Conservation (phyloP, 768 basidiomycete species). For the Suillus occidentalis region DNA sequence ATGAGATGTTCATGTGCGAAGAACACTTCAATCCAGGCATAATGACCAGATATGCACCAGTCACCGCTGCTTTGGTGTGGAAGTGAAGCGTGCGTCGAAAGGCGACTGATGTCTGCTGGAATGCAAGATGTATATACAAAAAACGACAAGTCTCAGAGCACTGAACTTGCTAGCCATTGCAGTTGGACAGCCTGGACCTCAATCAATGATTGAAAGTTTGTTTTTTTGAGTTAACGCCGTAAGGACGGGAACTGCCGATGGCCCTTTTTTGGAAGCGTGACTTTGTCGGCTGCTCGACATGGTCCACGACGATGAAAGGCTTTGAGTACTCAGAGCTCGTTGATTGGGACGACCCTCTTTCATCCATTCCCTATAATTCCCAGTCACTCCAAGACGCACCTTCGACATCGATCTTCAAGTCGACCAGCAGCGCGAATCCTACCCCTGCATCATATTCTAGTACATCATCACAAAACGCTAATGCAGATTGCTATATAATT, state of each 20-base stretch:
- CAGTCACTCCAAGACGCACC: background rate
- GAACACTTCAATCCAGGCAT: background rate
- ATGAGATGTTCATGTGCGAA: background rate
- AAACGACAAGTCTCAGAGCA: background rate
- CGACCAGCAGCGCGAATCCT: background rate
- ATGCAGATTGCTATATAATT: background rate
- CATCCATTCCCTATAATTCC: background rate
- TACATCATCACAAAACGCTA: background rate
- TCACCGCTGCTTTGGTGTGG: background rate
- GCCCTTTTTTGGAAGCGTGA: background rate
- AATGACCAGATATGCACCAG: background rate
- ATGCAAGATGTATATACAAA: background rate
- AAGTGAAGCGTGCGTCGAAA: background rate
- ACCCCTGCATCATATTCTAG: conserved; percentile 3
- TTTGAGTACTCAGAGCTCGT: background rate
- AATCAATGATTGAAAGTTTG: background rate
- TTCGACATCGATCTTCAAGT: background rate
- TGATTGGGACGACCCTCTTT: background rate
- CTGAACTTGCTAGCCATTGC: background rate
- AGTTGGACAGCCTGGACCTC: background rate
- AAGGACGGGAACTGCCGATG: conserved; percentile 1
- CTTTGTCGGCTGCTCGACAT: background rate
- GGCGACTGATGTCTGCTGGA: background rate
- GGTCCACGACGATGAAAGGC: conserved; percentile 1
- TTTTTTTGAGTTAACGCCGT: background rate